Conservation (phyloP, 1,284 basidiomycete species). For the Phlebopus sp. region DNA sequence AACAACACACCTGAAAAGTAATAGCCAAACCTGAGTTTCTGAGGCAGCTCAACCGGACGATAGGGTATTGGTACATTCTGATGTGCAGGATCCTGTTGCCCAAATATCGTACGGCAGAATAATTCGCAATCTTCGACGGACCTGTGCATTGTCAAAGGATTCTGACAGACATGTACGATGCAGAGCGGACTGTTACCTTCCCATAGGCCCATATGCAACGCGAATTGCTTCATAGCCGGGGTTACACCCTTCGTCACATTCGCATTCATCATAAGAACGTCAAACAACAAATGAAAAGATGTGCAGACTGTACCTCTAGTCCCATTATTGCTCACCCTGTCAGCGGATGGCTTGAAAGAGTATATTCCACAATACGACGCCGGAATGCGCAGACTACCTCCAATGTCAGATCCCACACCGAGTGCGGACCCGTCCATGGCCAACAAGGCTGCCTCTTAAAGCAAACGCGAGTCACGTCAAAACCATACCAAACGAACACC, state of each 20-base stretch:
- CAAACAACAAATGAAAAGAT: background rate
- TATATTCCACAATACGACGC: constrained; percentile 80
- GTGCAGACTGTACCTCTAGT: constrained; percentile 38
- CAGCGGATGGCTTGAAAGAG: constrained; percentile 68
- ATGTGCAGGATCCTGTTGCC: constrained; percentile 41
- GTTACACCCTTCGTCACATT: constrained; percentile 41
- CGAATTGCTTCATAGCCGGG: constrained; percentile 69
- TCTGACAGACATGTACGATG: background rate
- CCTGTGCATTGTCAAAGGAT: constrained; percentile 31
- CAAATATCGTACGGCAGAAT: constrained; percentile 54
- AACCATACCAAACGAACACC: background rate
- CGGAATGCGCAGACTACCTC: constrained; percentile 78
- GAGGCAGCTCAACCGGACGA: constrained; percentile 50
- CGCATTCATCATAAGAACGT: background rate
- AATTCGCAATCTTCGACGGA: constrained; percentile 68
- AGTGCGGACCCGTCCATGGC: constrained; percentile 73
- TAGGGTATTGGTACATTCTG: constrained; percentile 58
- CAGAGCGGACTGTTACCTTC: constrained; percentile 44
- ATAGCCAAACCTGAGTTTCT: constrained; percentile 70
- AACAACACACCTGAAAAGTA: constrained; percentile 53
- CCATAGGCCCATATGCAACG: constrained; percentile 71
- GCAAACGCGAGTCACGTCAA: too few relatives aligned
- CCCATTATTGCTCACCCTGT: constrained; percentile 52
- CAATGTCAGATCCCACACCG: constrained; percentile 80
- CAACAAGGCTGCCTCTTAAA: constrained; percentile 64